phyloP scores from a whole-genome alignment of 208 protist species.

The Trypanosoma platydactyli region DNA sequence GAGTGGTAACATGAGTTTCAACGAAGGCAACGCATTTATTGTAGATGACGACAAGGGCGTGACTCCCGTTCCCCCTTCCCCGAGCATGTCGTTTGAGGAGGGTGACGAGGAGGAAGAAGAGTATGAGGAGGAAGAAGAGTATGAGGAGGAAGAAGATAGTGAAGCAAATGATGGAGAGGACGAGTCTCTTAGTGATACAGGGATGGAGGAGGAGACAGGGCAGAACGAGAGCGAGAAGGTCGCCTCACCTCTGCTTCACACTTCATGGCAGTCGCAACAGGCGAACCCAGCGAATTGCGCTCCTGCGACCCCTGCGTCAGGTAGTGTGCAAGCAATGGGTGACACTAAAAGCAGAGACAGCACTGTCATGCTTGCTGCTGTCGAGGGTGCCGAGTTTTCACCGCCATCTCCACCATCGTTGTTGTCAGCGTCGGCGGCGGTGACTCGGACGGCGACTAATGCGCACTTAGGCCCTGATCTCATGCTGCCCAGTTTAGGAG shows the following conservation, averaged over 20 bases:
- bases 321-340: no score
- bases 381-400: neutral
- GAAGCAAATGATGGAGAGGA: conserved; percentile 11
- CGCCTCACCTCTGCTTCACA: neutral
- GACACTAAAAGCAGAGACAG: no score
- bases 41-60: conserved; percentile 20
- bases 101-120: conserved; percentile 14
- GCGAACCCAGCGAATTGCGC: no score
- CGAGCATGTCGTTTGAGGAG: neutral
- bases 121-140: conserved; percentile 19
- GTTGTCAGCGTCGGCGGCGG: neutral
- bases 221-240: neutral
- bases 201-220: no score
- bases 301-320: no score
- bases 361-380: neutral
- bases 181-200: neutral
- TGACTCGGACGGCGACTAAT: neutral
- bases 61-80: no score
- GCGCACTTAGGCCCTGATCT: neutral
- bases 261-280: no score
- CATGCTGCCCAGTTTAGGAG: neutral
- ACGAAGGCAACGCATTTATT: conserved; percentile 27
- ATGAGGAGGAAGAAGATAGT: conserved; percentile 20
- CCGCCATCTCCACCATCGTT: neutral
- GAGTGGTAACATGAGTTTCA: conserved; percentile 21